phyloP scores from a whole-genome alignment of 202 grass and related monocot species.

The Schoenoplectus tabernaemontani region DNA sequence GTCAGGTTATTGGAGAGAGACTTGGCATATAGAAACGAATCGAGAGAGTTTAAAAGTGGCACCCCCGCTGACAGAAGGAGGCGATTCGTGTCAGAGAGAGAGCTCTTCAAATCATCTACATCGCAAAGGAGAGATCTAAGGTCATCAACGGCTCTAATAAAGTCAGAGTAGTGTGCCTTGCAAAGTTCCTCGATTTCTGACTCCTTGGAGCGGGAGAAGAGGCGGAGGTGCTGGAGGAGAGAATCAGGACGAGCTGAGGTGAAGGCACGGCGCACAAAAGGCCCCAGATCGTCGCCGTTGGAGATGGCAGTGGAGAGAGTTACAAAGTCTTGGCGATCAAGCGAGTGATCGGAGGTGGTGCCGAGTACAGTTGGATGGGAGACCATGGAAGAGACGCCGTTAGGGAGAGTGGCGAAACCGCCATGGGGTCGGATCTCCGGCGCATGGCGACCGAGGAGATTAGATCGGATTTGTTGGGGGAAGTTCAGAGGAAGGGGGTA shows the following conservation, averaged over 20 bases:
- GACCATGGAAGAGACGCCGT: slow-evolving; percentile 39
- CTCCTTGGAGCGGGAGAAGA: slow-evolving; percentile 60
- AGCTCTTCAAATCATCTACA: slow-evolving; percentile 72
- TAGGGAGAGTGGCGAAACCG: background rate
- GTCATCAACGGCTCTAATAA: slow-evolving; percentile 85
- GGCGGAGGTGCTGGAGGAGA: slow-evolving; percentile 49
- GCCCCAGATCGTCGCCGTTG: slow-evolving; percentile 71
- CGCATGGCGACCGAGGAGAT: slow-evolving; percentile 17
- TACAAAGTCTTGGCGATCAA: slow-evolving; percentile 27
- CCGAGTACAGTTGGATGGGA: slow-evolving; percentile 34
- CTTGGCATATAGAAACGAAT: slow-evolving; percentile 70
- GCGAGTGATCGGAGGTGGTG: slow-evolving; percentile 11
- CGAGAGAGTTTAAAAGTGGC: slow-evolving; percentile 71
- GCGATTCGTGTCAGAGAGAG: slow-evolving; percentile 61
- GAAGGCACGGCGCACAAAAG: slow-evolving; percentile 73
- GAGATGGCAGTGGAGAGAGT: slow-evolving; percentile 64
- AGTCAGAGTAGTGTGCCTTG: slow-evolving; percentile 87
- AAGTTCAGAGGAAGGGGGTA: slow-evolving; percentile 30
- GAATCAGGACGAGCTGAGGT: slow-evolving; percentile 62
- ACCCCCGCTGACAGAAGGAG: slow-evolving; percentile 55
- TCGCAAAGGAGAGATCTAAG: slow-evolving; percentile 89
- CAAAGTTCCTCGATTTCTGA: slow-evolving; percentile 92
- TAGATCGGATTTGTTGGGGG: slow-evolving; percentile 34
- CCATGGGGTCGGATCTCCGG: background rate
- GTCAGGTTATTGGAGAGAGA: slow-evolving; percentile 60